Percentiles rank a stretch among this genome's conserved stretches.
phyloP scores from a whole-genome alignment of 352 stramenopile genomes.

The Peronospora farinosa region DNA sequence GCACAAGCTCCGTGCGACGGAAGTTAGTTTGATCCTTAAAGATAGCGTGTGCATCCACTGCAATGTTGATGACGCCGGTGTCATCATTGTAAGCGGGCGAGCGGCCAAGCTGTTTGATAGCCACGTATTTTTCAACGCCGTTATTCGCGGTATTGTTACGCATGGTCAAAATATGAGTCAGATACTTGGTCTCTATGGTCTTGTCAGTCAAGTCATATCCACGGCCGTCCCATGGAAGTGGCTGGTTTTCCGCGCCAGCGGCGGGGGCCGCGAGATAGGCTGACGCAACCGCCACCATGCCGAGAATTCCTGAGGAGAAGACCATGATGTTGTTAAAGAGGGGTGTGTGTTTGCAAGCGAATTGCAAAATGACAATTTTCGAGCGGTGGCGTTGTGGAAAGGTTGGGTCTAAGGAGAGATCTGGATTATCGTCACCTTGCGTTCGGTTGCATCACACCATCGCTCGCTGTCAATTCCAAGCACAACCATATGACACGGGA shows the following conservation, averaged over 20 bases:
- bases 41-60: slow-evolving; percentile 6
- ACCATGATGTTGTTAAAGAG: slow-evolving; percentile 5
- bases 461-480: too few relatives aligned
- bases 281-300: slow-evolving; percentile 1
- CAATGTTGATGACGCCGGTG: slow-evolving; percentile 47
- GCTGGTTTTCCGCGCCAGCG: background rate
- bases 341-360: background rate
- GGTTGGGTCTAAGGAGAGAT: too few relatives aligned
- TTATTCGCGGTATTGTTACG: slow-evolving; percentile 32
- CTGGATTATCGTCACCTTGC: too few relatives aligned
- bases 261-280: slow-evolving; percentile 4
- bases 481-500: too few relatives aligned
- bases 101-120: slow-evolving; percentile 36
- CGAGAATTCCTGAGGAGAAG: slow-evolving; percentile 6
- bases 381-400: too few relatives aligned
- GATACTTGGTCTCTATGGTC: slow-evolving; percentile 49
- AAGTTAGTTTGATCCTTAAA: slow-evolving; percentile 10
- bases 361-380: background rate
- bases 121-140: slow-evolving; percentile 35
- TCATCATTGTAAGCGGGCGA: slow-evolving; percentile 53
- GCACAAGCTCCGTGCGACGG: slow-evolving; percentile 10
- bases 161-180: slow-evolving; percentile 56
- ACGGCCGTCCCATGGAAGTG: slow-evolving; percentile 53
- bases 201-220: slow-evolving; percentile 44
- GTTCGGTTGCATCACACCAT: too few relatives aligned